phyloP scores from a whole-genome alignment of 148 eudicot species.

The Rhododendron griersonianum region DNA sequence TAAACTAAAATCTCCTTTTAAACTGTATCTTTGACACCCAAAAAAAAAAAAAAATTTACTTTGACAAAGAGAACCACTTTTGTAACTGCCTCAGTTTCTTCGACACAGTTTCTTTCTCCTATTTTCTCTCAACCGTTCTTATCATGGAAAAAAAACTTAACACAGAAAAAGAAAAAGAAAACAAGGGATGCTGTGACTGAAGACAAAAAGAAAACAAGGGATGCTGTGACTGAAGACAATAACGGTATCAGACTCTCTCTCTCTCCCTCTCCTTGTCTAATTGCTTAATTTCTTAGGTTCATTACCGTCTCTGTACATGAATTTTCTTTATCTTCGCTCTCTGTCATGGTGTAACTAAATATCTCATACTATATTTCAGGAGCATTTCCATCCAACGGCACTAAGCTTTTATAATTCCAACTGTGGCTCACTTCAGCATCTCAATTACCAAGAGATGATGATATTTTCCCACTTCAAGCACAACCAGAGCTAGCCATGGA shows the following conservation, averaged over 20 bases:
- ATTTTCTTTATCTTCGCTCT: background rate
- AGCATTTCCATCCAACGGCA: background rate
- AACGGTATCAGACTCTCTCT: background rate
- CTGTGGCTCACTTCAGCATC: background rate
- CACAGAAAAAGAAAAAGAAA: background rate
- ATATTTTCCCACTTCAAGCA: background rate
- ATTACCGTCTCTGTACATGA: background rate
- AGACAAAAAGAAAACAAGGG: background rate
- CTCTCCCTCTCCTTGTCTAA: background rate
- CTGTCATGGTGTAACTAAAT: background rate
- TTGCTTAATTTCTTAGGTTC: background rate
- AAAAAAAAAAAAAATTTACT: no score
- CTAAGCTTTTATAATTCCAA: background rate
- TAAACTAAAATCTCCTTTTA: no score
- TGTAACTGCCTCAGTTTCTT: background rate
- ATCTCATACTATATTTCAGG: no score
- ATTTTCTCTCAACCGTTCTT: background rate
- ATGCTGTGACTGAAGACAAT: no score
- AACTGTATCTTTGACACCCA: background rate
- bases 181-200: background rate
- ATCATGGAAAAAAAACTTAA: background rate
- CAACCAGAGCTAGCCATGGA: conserved; percentile 19
- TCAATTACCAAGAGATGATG: background rate
- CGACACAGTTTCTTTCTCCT: background rate
- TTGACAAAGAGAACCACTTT: background rate